phyloP scores from a whole-genome alignment of 768 basidiomycete species.

The Boletus subcaerulescens region DNA sequence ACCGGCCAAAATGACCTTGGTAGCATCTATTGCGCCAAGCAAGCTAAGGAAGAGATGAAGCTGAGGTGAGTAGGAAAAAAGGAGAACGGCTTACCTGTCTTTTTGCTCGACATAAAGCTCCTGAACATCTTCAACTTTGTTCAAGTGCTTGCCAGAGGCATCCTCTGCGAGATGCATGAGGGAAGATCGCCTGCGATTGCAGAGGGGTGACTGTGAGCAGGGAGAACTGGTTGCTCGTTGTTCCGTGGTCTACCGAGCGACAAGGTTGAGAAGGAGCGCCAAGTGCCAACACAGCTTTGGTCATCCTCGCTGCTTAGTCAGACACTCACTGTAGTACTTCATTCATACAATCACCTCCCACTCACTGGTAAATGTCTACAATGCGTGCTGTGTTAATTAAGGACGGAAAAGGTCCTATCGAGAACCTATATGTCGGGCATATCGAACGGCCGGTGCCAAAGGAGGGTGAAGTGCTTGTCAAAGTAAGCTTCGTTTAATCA shows the following conservation, averaged over 20 bases:
- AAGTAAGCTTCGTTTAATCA: constrained; percentile 46
- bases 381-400: constrained; percentile 85
- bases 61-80: too few relatives aligned
- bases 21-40: constrained; percentile 70
- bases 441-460: constrained; percentile 54
- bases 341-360: too few relatives aligned
- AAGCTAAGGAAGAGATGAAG: constrained; percentile 33
- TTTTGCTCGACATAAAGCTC: constrained; percentile 73
- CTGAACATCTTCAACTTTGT: constrained; percentile 70
- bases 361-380: too few relatives aligned
- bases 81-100: constrained; percentile 55
- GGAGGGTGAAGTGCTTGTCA: constrained; percentile 70
- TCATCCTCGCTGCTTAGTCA: constrained; percentile 20
- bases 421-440: constrained; percentile 78
- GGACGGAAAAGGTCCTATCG: constrained; percentile 68
- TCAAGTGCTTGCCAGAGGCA: constrained; percentile 33
- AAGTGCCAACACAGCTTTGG: constrained; percentile 2
- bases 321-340: too few relatives aligned
- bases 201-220: not conserved
- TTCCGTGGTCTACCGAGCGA: constrained; percentile 6
- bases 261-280: too few relatives aligned
- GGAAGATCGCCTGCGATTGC: not conserved
- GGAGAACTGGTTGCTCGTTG: not conserved
- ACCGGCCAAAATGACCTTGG: constrained; percentile 64
- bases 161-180: constrained; percentile 18